Evolutionary conservation across 2,329 filamentous ascomycete species (phyloP).

Genomic region (Trichoderma arundinaceum): DNA sequence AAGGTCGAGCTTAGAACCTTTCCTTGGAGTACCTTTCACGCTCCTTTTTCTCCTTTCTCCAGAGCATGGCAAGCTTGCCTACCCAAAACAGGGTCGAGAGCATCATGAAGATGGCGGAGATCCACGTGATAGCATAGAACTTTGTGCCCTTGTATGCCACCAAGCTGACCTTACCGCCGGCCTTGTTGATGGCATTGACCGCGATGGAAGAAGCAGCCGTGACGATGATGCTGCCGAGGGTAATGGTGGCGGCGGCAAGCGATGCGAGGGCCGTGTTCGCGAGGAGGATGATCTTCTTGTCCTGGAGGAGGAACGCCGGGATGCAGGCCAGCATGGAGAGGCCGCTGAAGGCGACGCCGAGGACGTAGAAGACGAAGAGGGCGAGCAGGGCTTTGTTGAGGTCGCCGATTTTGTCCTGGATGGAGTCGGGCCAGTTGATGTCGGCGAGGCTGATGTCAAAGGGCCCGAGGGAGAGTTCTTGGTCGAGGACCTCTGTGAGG

Average conservation of each 20-base stretch:
- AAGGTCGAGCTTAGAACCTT: conserved; percentile 35
- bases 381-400: conserved; percentile 56
- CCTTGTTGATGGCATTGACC: conserved; percentile 50
- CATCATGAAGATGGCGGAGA: conserved; percentile 53
- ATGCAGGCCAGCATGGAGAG: conserved; percentile 51
- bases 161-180: conserved; percentile 53
- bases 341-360: conserved; percentile 51
- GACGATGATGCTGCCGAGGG: conserved; percentile 51
- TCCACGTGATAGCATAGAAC: conserved; percentile 56
- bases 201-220: conserved; percentile 51
- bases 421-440: conserved; percentile 51
- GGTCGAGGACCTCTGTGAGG: conserved; percentile 54
- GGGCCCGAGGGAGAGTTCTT: conserved; percentile 53
- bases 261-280: conserved; percentile 48
- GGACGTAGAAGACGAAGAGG: conserved; percentile 56
- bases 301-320: conserved; percentile 45
- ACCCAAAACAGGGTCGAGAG: conserved; percentile 50
- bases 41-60: conserved; percentile 31
- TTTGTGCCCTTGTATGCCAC: conserved; percentile 50
- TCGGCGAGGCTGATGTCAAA: conserved; percentile 52
- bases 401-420: conserved; percentile 55
- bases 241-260: conserved; percentile 47
- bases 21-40: conserved; percentile 39
- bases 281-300: conserved; percentile 38
- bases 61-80: conserved; percentile 41